Conservation (phyloP, 2,329 filamentous ascomycete genomes). For the Phyllosticta ampelicida region DNA sequence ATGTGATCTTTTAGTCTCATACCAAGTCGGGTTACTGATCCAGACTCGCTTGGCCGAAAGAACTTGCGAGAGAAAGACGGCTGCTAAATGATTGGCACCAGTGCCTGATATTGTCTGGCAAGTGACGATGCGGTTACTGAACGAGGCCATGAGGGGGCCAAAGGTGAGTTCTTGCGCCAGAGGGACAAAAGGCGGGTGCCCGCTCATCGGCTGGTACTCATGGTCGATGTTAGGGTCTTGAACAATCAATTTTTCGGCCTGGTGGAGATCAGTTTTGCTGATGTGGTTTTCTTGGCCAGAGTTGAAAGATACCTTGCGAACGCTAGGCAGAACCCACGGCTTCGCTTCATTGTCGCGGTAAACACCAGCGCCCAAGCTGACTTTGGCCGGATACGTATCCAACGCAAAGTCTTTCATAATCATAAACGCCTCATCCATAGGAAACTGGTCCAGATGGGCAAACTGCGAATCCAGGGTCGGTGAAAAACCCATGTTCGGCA, state of each 20-base stretch:
- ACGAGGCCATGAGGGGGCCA: slow-evolving; percentile 11
- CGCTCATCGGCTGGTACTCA: slow-evolving; percentile 18
- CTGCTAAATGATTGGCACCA: slow-evolving; percentile 25
- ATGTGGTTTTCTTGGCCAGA: slow-evolving; percentile 4
- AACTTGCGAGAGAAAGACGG: slow-evolving; percentile 17
- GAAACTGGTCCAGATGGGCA: slow-evolving; percentile 1
- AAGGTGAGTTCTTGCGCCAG: slow-evolving; percentile 20
- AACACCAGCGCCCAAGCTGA: slow-evolving; percentile 30
- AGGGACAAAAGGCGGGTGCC: slow-evolving; percentile 16
- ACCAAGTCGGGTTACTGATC: slow-evolving; percentile 24
- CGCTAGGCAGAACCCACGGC: slow-evolving; percentile 30
- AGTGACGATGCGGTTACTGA: slow-evolving; percentile 15
- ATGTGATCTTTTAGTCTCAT: no score
- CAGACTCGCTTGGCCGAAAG: slow-evolving; percentile 20
- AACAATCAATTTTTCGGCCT: slow-evolving; percentile 11
- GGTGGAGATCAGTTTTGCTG: background rate
- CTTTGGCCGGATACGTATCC: slow-evolving; percentile 22
- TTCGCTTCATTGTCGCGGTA: slow-evolving; percentile 29
- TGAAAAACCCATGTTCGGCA: slow-evolving; percentile 8
- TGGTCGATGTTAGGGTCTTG: slow-evolving; percentile 12
- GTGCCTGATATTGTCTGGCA: slow-evolving; percentile 29
- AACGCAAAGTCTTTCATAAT: slow-evolving; percentile 11
- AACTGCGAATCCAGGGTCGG: slow-evolving; percentile 8
- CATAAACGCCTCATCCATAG: slow-evolving; percentile 9
- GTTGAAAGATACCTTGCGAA: slow-evolving; percentile 13